Base-by-base conservation (phyloP, 345 rosid genomes). In the Psidium friedrichsthalianum region DNA sequence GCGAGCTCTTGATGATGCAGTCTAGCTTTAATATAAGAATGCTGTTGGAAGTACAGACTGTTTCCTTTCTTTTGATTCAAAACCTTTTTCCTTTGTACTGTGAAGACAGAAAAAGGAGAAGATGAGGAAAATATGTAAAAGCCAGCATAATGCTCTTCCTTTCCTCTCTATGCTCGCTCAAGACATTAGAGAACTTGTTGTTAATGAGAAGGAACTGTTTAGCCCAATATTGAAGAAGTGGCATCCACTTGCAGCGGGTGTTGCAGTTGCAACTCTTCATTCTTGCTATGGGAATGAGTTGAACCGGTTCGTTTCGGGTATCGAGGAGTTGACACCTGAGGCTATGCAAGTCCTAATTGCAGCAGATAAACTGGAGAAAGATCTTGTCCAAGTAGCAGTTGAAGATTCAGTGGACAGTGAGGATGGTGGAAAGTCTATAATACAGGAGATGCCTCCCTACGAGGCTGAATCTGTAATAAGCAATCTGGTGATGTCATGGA, bases 361-460 rank as follows among this genome's bases (percentile, higher is more conserved):
- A 85, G 98, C 99, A 56, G 99, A 96, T 90, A 96, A 92, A 85
- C 91, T 96, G 90, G 99, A 97, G 93, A 95, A 96, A 87, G 98
- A 97, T 93, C 98, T 97, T 85, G 99, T 97, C 82, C 99, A 95
- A 89, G 96, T 97, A 76, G 99, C 99, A 2, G 99, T 97, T 83
- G 96, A 95, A 91, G 98, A 96, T 87, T 93, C 99, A 0, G 99
- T 95, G 81, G 94, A 97, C 69, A 95, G 99, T 86, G 99, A 97
- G 86, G 99, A 97, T 92, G 99, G 99, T 16, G 99, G 99, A 84
- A 97, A 95, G 90, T 94, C 99, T 5, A 93, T 97, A 85, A 97
- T 97, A 85, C 94, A 93, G 89, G 98, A 97, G 90, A 97, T 97
- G 99, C 96, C 98, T 87, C 99, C 99, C 84, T 97, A 88, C 59